Evolutionary conservation across 805 yeast genomes (phyloP), one percentile per base, ranked within the genome.

Genomic region (Zygotorulaspora danielsina): DNA sequence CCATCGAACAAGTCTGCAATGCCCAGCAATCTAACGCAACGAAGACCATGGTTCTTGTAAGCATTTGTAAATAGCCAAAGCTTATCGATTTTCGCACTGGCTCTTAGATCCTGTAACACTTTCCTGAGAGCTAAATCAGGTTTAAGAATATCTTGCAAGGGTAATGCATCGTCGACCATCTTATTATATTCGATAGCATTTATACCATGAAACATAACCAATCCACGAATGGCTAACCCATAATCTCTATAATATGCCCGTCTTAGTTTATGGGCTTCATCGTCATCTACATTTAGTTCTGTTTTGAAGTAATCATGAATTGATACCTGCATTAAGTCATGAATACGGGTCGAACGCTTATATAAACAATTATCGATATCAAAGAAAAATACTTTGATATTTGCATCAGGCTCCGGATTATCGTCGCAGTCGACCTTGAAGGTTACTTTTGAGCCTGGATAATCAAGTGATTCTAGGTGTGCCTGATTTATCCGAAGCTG

Each of bases 21-120:
- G 2, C 96, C 97, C 34, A 90, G 67, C 34, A 90, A 69, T 30
- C 79, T 72, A 13, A 88, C 71, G 20, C 87, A 95, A 35, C 97
- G 71, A 32, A 79, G 53, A 0, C 90, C 98, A 63, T 90, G 98
- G 54, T 78, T 87, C 57, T 81, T 80, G 66, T 90, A 90, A 1
- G 98, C 97, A 60, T 90, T 90, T 4, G 98, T 90, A 55, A 87
- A 84, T 31, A 93, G 72, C 98, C 98, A 90, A 47, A 90, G 66
- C 54, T 80, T 72, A 52, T 79, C 81, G 41, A 81, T 78, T 46
- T 78, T 75, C 1, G 75, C 69, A n/a, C 64, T 56, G 9, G 44
- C 17, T 41, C 54, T 63, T 29, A 84, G 49, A 7, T 63, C 52
- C 3, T 72, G 39, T 31, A 84, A 63, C 72, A 78, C 63, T 18